Percentiles rank a stretch among this genome's conserved stretches.
phyloP scores from a whole-genome alignment of 371 early-diverging fungal genomes.

The Apophysomyces variabilis region DNA sequence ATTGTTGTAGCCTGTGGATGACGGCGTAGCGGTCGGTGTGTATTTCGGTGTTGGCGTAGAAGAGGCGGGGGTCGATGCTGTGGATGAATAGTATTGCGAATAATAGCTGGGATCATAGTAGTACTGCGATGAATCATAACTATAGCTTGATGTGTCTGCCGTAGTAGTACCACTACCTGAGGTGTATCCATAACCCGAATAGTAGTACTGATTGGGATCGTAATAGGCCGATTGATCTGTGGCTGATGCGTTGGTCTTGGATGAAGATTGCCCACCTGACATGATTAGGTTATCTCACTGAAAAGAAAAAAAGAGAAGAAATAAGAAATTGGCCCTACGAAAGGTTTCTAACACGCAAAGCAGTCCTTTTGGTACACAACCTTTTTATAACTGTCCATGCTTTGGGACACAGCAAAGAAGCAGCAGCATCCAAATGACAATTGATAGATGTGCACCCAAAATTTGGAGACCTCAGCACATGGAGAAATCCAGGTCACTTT shows the following conservation, averaged over 20 bases:
- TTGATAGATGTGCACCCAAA: no score
- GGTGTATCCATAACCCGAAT: slow-evolving; percentile 39
- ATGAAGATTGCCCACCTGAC: slow-evolving; percentile 6
- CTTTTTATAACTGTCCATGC: no score
- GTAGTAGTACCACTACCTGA: slow-evolving; percentile 20
- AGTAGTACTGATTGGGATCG: slow-evolving; percentile 30
- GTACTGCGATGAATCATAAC: slow-evolving; percentile 24
- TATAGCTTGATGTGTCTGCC: slow-evolving; percentile 22
- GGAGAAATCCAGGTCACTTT: no score
- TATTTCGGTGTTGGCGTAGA: slow-evolving; percentile 1
- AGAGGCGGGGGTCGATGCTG: slow-evolving; percentile 12
- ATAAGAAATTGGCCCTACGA: neutral
- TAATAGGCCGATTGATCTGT: slow-evolving; percentile 21
- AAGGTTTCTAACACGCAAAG: no score
- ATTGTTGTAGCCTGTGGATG: slow-evolving; percentile 8
- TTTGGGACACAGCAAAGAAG: no score
- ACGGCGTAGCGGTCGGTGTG: slow-evolving; percentile 10
- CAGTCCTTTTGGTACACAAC: neutral
- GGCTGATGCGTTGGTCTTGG: slow-evolving; percentile 11
- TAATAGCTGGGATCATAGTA: slow-evolving; percentile 44
- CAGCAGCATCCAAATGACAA: no score
- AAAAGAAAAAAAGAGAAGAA: neutral
- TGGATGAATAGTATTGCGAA: slow-evolving; percentile 32
- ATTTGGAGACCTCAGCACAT: no score
- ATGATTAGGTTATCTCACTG: neutral